Evolutionary conservation across 352 stramenopile species (phyloP).

Genomic region (Globisporangium carolinianum): DNA sequence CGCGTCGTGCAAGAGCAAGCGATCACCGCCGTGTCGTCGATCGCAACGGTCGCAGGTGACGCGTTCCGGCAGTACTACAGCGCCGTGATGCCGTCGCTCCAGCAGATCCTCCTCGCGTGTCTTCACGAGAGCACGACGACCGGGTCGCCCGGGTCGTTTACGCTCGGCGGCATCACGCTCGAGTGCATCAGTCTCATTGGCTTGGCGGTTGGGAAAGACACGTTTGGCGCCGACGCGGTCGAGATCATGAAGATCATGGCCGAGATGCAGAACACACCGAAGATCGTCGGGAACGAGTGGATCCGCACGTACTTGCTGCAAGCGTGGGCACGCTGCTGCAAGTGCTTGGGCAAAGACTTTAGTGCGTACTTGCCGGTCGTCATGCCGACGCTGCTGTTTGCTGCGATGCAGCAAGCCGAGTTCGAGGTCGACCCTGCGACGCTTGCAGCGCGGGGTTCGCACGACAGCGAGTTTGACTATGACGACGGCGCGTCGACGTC

Average conservation of each 20-base stretch:
- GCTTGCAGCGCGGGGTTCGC: slow-evolving; percentile 40
- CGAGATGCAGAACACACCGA: slow-evolving; percentile 77
- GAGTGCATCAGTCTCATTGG: slow-evolving; percentile 80
- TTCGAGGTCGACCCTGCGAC: slow-evolving; percentile 71
- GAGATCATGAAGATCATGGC: slow-evolving; percentile 84
- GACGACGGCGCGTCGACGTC: slow-evolving; percentile 31
- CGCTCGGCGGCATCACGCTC: slow-evolving; percentile 76
- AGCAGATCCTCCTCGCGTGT: slow-evolving; percentile 60
- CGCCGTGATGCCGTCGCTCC: slow-evolving; percentile 63
- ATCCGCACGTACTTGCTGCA: slow-evolving; percentile 81
- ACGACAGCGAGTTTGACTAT: slow-evolving; percentile 35
- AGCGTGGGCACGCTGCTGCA: slow-evolving; percentile 70
- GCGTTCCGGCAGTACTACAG: slow-evolving; percentile 72
- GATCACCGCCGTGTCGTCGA: slow-evolving; percentile 75
- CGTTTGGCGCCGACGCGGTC: slow-evolving; percentile 60
- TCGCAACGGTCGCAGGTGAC: slow-evolving; percentile 54
- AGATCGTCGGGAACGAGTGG: slow-evolving; percentile 74
- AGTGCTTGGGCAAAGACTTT: slow-evolving; percentile 74
- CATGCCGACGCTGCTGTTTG: slow-evolving; percentile 75
- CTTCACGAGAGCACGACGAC: slow-evolving; percentile 47
- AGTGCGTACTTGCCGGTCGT: slow-evolving; percentile 69
- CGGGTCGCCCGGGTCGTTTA: slow-evolving; percentile 45
- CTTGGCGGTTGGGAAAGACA: slow-evolving; percentile 63
- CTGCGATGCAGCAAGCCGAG: slow-evolving; percentile 74
- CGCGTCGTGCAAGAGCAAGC: slow-evolving; percentile 75